Base-by-base conservation (phyloP, 2,329 filamentous ascomycete species). In the Berkeleyomyces basicola region DNA sequence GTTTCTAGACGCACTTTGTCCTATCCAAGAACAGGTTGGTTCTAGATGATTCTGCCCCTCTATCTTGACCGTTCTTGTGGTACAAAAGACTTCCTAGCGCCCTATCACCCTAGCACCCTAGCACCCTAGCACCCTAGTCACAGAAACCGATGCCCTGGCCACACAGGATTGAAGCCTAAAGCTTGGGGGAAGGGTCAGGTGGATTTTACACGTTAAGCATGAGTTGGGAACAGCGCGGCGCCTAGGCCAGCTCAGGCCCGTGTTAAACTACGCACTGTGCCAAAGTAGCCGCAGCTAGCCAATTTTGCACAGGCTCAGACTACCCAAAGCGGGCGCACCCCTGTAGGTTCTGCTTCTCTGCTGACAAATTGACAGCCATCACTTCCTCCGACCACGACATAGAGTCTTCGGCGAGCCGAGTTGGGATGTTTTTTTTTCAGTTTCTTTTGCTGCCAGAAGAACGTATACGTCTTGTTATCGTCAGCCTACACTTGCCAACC, bases 331-430 rank as follows among this genome's bases (percentile, higher is more conserved):
- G 57, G 23, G 16, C 11, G 3, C 14, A 4, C 4, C 31, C 23
- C 23, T 53, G 49, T 36, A 4, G 36, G 33, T 53, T 10, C 23
- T 10, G 42, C 14, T 53, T 53, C 37, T 11, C n/a, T 53, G 49
- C 49, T 53, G 49, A 53, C 49, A 53, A 53, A 53, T 53, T 53
- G 49, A 36, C 49, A 53, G 23, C 49, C 49, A 53, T 53, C 49
- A 53, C 36, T n/a, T 14, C 16, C 23, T 31, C 16, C 23, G 10
- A 16, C 7, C 11, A 36, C 7, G 31, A 14, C 33, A 53, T 36
- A 53, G 37, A 14, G 10, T 7, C 33, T 53, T 37, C 49, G 49
- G 49, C 9, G 10, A 53, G 33, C 49, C 49, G 7, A 53, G 33
- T 53, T 36, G 10, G 49, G 49, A 53, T 36, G 33, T 23, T 14